Percentiles rank a stretch among this genome's conserved stretches.
Conservation (phyloP, 306 rosid species). For the Clitoria ternatea region DNA sequence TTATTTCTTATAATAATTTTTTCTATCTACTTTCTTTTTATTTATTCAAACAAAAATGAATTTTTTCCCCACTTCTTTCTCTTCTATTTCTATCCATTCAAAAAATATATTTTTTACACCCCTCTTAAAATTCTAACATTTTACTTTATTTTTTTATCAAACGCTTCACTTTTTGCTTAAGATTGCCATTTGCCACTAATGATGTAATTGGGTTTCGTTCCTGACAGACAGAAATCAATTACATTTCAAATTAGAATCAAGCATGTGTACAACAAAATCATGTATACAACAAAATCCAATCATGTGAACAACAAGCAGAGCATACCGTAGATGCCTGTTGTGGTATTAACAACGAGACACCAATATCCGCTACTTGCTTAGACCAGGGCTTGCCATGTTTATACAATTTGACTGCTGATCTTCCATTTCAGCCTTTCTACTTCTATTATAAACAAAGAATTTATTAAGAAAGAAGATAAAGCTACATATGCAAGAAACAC, state of each 20-base stretch:
- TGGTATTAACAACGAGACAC: conserved; percentile 20
- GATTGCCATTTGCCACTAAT: background rate
- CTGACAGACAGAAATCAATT: background rate
- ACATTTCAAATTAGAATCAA: conserved; percentile 15
- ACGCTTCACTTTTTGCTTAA: background rate
- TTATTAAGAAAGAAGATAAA: background rate
- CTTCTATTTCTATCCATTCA: too few species aligned
- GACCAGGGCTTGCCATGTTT: background rate
- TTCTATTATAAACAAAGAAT: background rate
- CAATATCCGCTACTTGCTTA: conserved; percentile 7
- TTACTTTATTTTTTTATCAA: too few species aligned
- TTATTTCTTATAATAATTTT: too few species aligned
- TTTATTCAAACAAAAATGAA: too few species aligned
- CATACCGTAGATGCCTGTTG: background rate
- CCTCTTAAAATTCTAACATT: too few species aligned
- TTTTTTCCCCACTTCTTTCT: too few species aligned
- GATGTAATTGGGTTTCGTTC: background rate
- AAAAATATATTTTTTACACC: too few species aligned
- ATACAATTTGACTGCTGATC: background rate
- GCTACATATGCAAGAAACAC: background rate
- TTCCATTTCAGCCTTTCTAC: conserved; percentile 16
- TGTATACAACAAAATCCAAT: conserved; percentile 8
- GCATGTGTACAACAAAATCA: background rate
- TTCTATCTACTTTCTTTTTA: too few species aligned
- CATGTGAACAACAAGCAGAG: conserved; percentile 15